Evolutionary conservation across 2,329 filamentous ascomycete genomes (phyloP).

Genomic region (Pseudogymnoascus sp.): DNA sequence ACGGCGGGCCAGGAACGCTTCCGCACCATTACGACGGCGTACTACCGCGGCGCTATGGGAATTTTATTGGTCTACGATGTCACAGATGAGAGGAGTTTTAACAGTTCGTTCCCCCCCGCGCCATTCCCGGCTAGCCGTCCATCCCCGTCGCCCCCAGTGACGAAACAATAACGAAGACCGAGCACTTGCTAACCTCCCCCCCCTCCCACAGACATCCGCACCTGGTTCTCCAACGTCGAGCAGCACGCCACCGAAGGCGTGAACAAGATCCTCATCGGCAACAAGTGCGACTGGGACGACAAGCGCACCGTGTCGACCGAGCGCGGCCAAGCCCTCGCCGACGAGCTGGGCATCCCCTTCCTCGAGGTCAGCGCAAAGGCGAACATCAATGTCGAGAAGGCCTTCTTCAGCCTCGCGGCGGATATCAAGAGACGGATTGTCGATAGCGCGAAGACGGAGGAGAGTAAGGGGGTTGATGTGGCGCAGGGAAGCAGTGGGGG

Average conservation of each 20-base stretch:
- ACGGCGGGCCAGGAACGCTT: constrained; percentile 98
- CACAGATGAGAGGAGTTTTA: constrained; percentile 99
- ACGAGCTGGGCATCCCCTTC: constrained; percentile 96
- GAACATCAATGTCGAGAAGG: constrained; percentile 99
- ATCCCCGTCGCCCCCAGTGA: not conserved
- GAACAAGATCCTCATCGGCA: constrained; percentile 99
- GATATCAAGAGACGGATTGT: constrained; percentile 99
- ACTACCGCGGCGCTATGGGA: constrained; percentile 97
- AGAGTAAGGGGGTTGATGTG: constrained; percentile 61
- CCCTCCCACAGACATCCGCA: constrained; percentile 73
- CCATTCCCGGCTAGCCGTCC: not conserved
- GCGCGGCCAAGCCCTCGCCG: constrained; percentile 84
- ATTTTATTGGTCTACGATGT: constrained; percentile 98
- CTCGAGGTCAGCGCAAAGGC: constrained; percentile 97
- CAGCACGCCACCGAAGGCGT: constrained; percentile 97
- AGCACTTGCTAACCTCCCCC: constrained; percentile 23
- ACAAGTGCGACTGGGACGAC: constrained; percentile 99
- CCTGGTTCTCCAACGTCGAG: constrained; percentile 99
- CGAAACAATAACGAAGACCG: not conserved
- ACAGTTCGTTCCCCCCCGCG: constrained; percentile 52
- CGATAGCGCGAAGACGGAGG: constrained; percentile 77
- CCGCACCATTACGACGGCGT: constrained; percentile 96
- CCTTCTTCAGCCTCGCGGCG: constrained; percentile 88
- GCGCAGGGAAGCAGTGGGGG: constrained; percentile 54
- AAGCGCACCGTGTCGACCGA: constrained; percentile 92